These are phyloP conservation scores for Pestalotiopsis sp. DNA, from an alignment of 2,329 filamentous ascomycete species.

Conservation along the genomic window DNA sequence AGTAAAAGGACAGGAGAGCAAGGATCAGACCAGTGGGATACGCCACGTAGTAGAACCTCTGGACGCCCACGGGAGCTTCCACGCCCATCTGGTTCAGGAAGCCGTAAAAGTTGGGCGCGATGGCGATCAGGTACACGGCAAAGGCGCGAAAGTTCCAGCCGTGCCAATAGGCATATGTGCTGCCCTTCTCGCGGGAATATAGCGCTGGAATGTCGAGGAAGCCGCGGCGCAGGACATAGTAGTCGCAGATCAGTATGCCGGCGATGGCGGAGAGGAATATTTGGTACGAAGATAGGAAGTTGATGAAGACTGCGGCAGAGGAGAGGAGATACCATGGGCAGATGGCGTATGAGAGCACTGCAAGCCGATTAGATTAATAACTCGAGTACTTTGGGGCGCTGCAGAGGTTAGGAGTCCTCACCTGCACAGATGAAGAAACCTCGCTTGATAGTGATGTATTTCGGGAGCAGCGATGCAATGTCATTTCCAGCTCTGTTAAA, in stretches of 20 bases:
- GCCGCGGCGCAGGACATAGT: slow-evolving; percentile 19
- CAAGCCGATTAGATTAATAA: neutral
- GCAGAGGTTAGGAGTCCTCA: neutral
- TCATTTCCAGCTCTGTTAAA: slow-evolving; percentile 32
- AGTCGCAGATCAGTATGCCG: slow-evolving; percentile 41
- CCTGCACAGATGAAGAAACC: slow-evolving; percentile 35
- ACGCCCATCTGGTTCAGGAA: slow-evolving; percentile 43
- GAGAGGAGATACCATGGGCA: slow-evolving; percentile 23
- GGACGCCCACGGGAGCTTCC: slow-evolving; percentile 30
- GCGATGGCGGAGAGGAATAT: slow-evolving; percentile 41
- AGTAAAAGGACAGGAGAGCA: slow-evolving; percentile 27
- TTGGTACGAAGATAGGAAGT: slow-evolving; percentile 41
- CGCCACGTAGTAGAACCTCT: slow-evolving; percentile 56
- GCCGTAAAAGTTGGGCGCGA: slow-evolving; percentile 41
- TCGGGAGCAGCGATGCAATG: slow-evolving; percentile 36
- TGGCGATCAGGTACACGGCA: slow-evolving; percentile 29
- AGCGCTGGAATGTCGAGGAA: neutral
- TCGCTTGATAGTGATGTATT: slow-evolving; percentile 38
- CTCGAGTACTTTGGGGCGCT: neutral
- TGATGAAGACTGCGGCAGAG: slow-evolving; percentile 37
- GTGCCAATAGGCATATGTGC: slow-evolving; percentile 32
- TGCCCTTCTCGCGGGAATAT: slow-evolving; percentile 25
- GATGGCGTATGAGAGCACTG: slow-evolving; percentile 18
- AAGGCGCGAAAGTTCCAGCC: slow-evolving; percentile 36
- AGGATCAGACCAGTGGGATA: slow-evolving; percentile 54